Evolutionary conservation across 1,139 yeast species (phyloP).

Genomic region (Hanseniaspora gamundiae): DNA sequence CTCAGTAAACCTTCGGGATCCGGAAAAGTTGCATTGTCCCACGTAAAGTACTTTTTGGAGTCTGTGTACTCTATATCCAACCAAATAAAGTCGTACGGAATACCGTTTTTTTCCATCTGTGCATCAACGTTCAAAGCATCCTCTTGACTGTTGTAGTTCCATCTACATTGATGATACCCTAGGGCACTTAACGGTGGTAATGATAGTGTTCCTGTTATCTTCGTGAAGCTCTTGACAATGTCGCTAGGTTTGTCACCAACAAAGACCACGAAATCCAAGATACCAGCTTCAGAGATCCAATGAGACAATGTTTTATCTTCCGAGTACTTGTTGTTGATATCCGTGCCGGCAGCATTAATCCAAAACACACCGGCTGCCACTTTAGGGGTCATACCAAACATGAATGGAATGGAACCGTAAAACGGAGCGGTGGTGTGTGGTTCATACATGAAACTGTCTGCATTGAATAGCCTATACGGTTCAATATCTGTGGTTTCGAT

Average conservation of each 20-base stretch:
- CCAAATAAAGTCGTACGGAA: slow-evolving; percentile 94
- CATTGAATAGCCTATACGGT: slow-evolving; percentile 83
- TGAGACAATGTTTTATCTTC: slow-evolving; percentile 39
- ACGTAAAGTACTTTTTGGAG: slow-evolving; percentile 76
- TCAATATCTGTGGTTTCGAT: slow-evolving; percentile 46
- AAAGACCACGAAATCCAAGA: slow-evolving; percentile 62
- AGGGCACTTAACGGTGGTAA: slow-evolving; percentile 74
- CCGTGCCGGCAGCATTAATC: slow-evolving; percentile 90
- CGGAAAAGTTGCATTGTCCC: slow-evolving; percentile 70
- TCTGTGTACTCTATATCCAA: slow-evolving; percentile 88
- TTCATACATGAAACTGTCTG: slow-evolving; percentile 90
- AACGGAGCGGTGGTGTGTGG: slow-evolving; percentile 71
- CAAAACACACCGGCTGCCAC: slow-evolving; percentile 72
- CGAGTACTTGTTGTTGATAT: slow-evolving; percentile 50
- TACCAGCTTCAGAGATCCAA: slow-evolving; percentile 91
- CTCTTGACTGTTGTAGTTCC: slow-evolving; percentile 86
- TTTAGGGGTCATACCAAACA: slow-evolving; percentile 54
- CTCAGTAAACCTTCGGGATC: slow-evolving; percentile 57
- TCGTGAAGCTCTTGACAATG: slow-evolving; percentile 51
- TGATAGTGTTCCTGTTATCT: slow-evolving; percentile 59
- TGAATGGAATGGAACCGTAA: slow-evolving; percentile 90
- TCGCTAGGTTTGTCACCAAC: slow-evolving; percentile 50
- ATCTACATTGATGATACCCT: slow-evolving; percentile 93
- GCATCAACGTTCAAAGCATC: slow-evolving; percentile 65
- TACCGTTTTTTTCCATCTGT: slow-evolving; percentile 57